Conservation (phyloP, 768 basidiomycete genomes). For the Mycena rosella region DNA sequence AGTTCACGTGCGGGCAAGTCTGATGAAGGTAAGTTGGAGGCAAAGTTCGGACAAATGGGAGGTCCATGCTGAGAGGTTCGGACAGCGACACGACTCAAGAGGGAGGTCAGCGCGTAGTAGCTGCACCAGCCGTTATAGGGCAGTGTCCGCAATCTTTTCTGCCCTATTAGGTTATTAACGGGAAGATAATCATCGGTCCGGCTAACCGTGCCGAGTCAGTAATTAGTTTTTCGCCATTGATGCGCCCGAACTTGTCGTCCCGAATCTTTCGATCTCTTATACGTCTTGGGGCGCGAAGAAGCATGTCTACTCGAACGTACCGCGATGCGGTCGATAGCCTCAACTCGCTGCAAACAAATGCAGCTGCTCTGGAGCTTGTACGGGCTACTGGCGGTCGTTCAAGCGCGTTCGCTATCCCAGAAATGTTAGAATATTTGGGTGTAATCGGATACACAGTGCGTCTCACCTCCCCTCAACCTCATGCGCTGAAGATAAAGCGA, state of each 20-base stretch:
- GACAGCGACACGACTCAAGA: no score
- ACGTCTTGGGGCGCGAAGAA: constrained; percentile 34
- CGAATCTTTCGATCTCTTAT: constrained; percentile 34
- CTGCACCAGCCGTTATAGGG: no score
- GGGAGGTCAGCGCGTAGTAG: no score
- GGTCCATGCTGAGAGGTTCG: no score
- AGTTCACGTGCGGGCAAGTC: no score
- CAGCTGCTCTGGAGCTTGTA: constrained; percentile 88
- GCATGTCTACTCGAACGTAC: constrained; percentile 77
- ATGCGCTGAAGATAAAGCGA: constrained; percentile 27
- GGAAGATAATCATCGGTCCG: no score
- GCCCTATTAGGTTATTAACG: no score
- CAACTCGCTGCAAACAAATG: constrained; percentile 92
- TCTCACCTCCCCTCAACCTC: constrained; percentile 19
- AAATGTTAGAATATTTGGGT: constrained; percentile 91
- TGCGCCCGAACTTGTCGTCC: constrained; percentile 37
- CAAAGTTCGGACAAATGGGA: no score
- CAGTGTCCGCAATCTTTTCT: no score
- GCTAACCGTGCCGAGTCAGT: no score
- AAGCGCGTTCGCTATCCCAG: constrained; percentile 77
- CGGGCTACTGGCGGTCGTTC: constrained; percentile 77
- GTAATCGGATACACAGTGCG: constrained; percentile 90
- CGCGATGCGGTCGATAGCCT: constrained; percentile 79
- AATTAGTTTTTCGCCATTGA: neutral
- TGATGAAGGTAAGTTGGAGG: no score